These are phyloP conservation scores for Geranium brycei DNA, from an alignment of 345 rosid genomes.

Conservation along the genomic window DNA sequence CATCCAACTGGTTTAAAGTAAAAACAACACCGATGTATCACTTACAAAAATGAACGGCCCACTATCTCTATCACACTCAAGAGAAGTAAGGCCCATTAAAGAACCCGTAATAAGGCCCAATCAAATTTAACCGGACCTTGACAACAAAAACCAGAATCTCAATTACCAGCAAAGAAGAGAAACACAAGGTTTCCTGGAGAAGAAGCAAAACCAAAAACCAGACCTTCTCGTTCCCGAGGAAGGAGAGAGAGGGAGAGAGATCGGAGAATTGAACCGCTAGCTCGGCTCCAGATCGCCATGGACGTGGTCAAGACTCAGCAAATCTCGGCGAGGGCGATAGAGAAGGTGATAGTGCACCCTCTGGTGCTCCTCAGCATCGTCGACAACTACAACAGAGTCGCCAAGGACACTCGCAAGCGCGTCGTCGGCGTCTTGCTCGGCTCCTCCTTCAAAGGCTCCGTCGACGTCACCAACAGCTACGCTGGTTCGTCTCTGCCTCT, in stretches of 20 bases:
- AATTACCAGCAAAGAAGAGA: too few species aligned
- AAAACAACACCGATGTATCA: too few species aligned
- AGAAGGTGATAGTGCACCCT: constrained; percentile 91
- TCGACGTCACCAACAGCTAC: constrained; percentile 86
- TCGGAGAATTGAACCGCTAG: neutral
- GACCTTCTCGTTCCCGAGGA: too few species aligned
- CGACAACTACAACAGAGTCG: constrained; percentile 89
- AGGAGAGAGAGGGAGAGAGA: neutral
- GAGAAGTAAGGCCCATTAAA: too few species aligned
- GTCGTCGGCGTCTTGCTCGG: constrained; percentile 80
- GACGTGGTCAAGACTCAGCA: constrained; percentile 94
- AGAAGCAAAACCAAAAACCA: too few species aligned
- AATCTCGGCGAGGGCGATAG: constrained; percentile 58
- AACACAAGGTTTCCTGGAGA: neutral
- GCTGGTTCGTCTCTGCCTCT: constrained; percentile 33
- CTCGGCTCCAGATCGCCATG: constrained; percentile 20
- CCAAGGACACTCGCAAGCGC: constrained; percentile 81
- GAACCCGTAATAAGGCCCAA: too few species aligned
- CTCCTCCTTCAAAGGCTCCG: constrained; percentile 11
- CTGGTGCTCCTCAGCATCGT: constrained; percentile 91
- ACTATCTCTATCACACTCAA: too few species aligned
- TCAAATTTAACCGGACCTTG: too few species aligned
- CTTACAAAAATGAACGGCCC: too few species aligned
- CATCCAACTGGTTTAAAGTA: too few species aligned
- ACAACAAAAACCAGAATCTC: too few species aligned